Evolutionary conservation across 2,329 filamentous ascomycete species (phyloP).

Genomic region (Fusarium sp.): DNA sequence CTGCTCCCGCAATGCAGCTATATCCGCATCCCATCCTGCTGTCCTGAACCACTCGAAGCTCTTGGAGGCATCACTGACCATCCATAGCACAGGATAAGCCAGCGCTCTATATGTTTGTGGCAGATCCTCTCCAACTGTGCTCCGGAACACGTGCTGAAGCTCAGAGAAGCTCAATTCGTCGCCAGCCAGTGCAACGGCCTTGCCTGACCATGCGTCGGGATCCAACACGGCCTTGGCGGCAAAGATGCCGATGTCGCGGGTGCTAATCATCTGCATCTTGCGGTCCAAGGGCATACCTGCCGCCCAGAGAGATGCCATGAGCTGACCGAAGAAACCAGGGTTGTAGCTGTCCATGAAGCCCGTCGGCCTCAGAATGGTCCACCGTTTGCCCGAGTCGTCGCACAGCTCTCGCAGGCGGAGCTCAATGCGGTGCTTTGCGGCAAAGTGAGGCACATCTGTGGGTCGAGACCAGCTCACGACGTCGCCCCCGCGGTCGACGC

Average conservation of each 20-base stretch:
- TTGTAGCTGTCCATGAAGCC: conserved; percentile 51
- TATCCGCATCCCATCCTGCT: conserved; percentile 31
- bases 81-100: conserved; percentile 23
- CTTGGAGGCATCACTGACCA: conserved; percentile 24
- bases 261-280: conserved; percentile 48
- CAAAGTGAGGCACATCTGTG: conserved; percentile 39
- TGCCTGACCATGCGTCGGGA: conserved; percentile 11
- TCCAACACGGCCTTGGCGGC: conserved; percentile 22
- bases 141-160: conserved; percentile 10
- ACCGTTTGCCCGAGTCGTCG: conserved; percentile 11
- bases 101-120: conserved; percentile 22
- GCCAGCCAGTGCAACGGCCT: conserved; percentile 13
- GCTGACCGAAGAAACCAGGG: conserved; percentile 44
- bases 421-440: conserved; percentile 40
- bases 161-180: conserved; percentile 28
- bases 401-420: conserved; percentile 20
- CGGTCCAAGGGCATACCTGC: conserved; percentile 44
- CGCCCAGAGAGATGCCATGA: conserved; percentile 49
- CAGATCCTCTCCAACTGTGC: conserved; percentile 4
- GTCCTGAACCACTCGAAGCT: conserved; percentile 38
- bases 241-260: conserved; percentile 44
- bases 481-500: conserved; percentile 37
- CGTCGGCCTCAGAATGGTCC: conserved; percentile 48
- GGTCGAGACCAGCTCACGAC: conserved; percentile 24
- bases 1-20: neutral